These are phyloP conservation scores for Mortierella hygrophila DNA, from an alignment of 192 early-diverging fungal species.

Conservation along the genomic window DNA sequence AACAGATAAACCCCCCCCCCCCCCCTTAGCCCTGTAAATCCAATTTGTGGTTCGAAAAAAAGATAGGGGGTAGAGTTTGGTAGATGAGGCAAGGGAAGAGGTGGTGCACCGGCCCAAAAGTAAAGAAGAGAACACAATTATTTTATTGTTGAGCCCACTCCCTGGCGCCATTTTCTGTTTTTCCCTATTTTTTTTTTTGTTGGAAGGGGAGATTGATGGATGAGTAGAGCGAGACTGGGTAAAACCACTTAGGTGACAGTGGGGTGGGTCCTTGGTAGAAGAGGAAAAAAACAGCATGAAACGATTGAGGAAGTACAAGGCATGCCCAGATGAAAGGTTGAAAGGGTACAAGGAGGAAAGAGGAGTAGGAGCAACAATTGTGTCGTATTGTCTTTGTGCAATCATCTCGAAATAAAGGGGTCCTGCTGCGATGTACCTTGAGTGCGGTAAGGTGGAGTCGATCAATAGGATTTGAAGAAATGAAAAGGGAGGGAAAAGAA, in stretches of 20 bases:
- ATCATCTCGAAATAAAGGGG: background rate
- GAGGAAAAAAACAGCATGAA: background rate
- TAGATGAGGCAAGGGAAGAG: background rate
- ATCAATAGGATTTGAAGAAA: no score
- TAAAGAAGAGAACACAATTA: background rate
- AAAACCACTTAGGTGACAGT: background rate
- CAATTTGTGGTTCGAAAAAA: no score
- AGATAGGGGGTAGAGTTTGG: no score
- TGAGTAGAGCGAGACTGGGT: no score
- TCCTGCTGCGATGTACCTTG: background rate
- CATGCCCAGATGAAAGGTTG: background rate
- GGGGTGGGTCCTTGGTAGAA: background rate
- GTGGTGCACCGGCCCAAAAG: conserved; percentile 2
- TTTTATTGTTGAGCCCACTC: background rate
- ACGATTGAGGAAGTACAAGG: background rate
- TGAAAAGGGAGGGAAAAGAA: background rate
- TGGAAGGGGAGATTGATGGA: background rate
- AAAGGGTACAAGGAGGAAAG: background rate
- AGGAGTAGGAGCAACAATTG: background rate
- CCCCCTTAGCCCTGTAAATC: no score
- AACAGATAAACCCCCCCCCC: no score
- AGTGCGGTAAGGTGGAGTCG: no score
- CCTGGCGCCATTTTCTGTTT: background rate
- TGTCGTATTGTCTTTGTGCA: background rate
- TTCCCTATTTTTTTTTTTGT: no score